A percentile compares a stretch with the other conserved stretches of the same genome.
These are phyloP conservation scores for Hirsutella thompsonii DNA, from an alignment of 2,329 filamentous ascomycete species.

Conservation along the genomic window DNA sequence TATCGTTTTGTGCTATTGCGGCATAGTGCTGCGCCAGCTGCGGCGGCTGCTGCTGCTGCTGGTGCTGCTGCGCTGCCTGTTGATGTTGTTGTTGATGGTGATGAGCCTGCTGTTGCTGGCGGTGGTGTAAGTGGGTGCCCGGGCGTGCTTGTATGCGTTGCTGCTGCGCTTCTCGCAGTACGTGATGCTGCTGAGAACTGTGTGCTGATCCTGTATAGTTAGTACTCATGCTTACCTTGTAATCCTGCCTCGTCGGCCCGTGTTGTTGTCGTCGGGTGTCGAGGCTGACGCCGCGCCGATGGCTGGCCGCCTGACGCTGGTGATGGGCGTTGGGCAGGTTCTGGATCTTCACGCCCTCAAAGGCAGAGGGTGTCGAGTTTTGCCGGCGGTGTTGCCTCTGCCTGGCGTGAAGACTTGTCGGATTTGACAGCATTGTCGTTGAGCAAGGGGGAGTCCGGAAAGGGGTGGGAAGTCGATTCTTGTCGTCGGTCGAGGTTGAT, in stretches of 20 bases:
- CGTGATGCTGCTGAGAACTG: constrained; percentile 48
- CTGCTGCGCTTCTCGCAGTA: constrained; percentile 83
- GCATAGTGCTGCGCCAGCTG: constrained; percentile 9
- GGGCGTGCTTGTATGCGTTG: constrained; percentile 66
- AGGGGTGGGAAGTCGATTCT: constrained; percentile 17
- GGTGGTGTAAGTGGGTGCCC: constrained; percentile 30
- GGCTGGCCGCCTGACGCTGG: constrained; percentile 32
- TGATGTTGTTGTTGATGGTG: constrained; percentile 4
- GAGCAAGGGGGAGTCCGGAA: constrained; percentile 64
- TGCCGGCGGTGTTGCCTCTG: constrained; percentile 60
- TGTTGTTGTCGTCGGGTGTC: constrained; percentile 57
- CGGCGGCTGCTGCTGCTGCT: constrained; percentile 9
- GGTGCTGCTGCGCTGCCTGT: constrained; percentile 10
- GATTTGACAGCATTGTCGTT: constrained; percentile 68
- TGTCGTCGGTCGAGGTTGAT: constrained; percentile 40
- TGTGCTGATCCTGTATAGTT: constrained; percentile 43
- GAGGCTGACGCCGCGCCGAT: constrained; percentile 76
- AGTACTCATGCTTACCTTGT: constrained; percentile 38
- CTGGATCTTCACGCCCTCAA: constrained; percentile 60
- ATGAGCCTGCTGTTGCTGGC: neutral
- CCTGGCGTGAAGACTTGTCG: constrained; percentile 54
- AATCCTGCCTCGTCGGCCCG: constrained; percentile 24
- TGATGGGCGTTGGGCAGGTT: constrained; percentile 44
- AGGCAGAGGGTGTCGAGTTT: constrained; percentile 69
- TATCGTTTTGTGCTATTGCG: constrained; percentile 20